Percentiles rank a stretch among this genome's conserved stretches.
Evolutionary conservation across 768 basidiomycete genomes (phyloP).

Genomic region (Lyophyllum atratum): DNA sequence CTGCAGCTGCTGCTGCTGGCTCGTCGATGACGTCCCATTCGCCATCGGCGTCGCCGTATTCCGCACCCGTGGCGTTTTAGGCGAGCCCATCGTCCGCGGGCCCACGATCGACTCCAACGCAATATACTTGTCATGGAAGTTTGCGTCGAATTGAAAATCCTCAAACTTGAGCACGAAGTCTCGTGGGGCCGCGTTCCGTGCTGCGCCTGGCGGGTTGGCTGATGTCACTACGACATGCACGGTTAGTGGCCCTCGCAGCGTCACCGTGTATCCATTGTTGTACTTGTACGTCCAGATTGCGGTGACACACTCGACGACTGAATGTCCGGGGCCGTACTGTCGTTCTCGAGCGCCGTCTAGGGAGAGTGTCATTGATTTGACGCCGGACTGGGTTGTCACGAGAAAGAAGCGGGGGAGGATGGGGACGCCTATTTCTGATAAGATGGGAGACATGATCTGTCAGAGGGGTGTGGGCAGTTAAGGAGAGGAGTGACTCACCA

Average conservation of each 20-base stretch:
- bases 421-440: slow-evolving; percentile 73
- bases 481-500: slow-evolving; percentile 51
- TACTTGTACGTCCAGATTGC: slow-evolving; percentile 86
- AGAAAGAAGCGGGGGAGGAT: slow-evolving; percentile 85
- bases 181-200: slow-evolving; percentile 20
- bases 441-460: slow-evolving; percentile 3
- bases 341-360: slow-evolving; percentile 80
- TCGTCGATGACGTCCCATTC: slow-evolving; percentile 22
- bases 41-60: slow-evolving; percentile 24
- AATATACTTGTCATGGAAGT: slow-evolving; percentile 72
- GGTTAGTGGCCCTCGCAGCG: slow-evolving; percentile 72
- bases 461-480: slow-evolving; percentile 3
- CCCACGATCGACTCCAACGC: slow-evolving; percentile 64
- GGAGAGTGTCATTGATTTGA: slow-evolving; percentile 79
- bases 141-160: slow-evolving; percentile 73
- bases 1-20: slow-evolving; percentile 22
- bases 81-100: slow-evolving; percentile 42
- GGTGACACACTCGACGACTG: slow-evolving; percentile 68
- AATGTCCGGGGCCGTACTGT: slow-evolving; percentile 41
- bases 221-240: slow-evolving; percentile 56
- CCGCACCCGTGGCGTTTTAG: slow-evolving; percentile 35
- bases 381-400: slow-evolving; percentile 82
- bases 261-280: slow-evolving; percentile 76
- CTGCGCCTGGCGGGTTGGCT: slow-evolving; percentile 28
- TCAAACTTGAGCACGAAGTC: slow-evolving; percentile 62